Evolutionary conservation across 306 rosid genomes (phyloP), one percentile per base, ranked within the genome.

Genomic region (Datisca glomerata): DNA sequence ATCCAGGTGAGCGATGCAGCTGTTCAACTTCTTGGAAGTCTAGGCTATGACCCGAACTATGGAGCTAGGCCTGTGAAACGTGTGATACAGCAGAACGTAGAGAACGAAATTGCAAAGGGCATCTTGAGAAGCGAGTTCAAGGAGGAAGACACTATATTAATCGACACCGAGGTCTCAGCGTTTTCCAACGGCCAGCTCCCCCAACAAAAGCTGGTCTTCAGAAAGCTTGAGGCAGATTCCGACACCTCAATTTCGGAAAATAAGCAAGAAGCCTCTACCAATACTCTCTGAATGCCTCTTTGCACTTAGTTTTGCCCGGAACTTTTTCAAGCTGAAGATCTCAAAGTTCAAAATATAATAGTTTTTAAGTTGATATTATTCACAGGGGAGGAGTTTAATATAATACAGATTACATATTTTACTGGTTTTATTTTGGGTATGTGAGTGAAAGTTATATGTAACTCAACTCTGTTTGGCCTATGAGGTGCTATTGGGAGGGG

Each of bases 31-130:
- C 98, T 89, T 25, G 95, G 86, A 36, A 77, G 62, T 59, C 86
- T 89, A 2, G 98, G 98, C 7, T 89, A 89, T 18, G 95, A 89
- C 41, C 95, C 98, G 1, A 89, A 70, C 72, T 89, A 84, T 4
- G 98, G 95, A 12, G 98, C 98, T 18, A 80, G 98, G 61, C 95
- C 98, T 3, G 98, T 89, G 29, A 89, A 89, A 79, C 70, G 95
- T 54, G 98, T 89, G 62, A 89, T 89, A 49, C 98, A 84, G 25
- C 95, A 89, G 59, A 57, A 80, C 17, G 80, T 89, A 3, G 98
- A 89, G 57, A 89, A 89, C 25, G 93, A 84, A 64, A 81, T 89
- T 18, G 98, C 98, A 19, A 89, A 78, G 67, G 91, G 93, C 24
- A 89, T 89, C 32, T 59, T 89, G 24, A 84, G 86, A 70, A 95